phyloP scores from a whole-genome alignment of 768 basidiomycete genomes.

The Serendipita sp. region DNA sequence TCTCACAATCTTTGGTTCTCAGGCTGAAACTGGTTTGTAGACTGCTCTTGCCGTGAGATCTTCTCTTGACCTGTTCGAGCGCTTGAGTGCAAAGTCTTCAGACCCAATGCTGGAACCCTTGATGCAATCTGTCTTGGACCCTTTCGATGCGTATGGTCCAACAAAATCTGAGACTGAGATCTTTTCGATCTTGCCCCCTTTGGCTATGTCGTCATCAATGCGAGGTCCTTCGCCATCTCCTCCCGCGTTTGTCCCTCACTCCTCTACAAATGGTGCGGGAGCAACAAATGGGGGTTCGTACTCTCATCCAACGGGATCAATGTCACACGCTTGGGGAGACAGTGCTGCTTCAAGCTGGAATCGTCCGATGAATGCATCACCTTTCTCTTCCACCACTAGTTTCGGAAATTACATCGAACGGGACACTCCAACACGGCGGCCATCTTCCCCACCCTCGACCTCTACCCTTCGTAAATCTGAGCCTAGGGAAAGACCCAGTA shows the following conservation, averaged over 20 bases:
- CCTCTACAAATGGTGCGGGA: not conserved
- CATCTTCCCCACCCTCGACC: slow-evolving; percentile 1
- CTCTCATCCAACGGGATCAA: not conserved
- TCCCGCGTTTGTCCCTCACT: not conserved
- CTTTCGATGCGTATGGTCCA: slow-evolving; percentile 83
- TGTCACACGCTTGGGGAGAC: not conserved
- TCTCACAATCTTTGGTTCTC: not conserved
- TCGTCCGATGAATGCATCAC: not conserved
- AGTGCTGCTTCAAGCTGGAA: not conserved
- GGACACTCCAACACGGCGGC: not conserved
- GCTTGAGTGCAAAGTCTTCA: slow-evolving; percentile 75
- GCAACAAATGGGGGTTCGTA: not conserved
- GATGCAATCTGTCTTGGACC: slow-evolving; percentile 78
- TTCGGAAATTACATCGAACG: not conserved
- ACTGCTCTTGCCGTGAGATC: slow-evolving; percentile 72
- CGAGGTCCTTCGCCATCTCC: slow-evolving; percentile 20
- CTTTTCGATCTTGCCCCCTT: slow-evolving; percentile 79
- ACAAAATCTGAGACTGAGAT: slow-evolving; percentile 80
- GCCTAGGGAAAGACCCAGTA: not conserved
- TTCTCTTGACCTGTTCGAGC: slow-evolving; percentile 83
- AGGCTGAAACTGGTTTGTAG: slow-evolving; percentile 19
- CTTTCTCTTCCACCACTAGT: not conserved
- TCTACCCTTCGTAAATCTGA: not conserved
- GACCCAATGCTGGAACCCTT: slow-evolving; percentile 85
- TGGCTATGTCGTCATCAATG: slow-evolving; percentile 53